These are phyloP conservation scores for Nissolia schottii DNA, from an alignment of 306 rosid species.

Conservation along the genomic window DNA sequence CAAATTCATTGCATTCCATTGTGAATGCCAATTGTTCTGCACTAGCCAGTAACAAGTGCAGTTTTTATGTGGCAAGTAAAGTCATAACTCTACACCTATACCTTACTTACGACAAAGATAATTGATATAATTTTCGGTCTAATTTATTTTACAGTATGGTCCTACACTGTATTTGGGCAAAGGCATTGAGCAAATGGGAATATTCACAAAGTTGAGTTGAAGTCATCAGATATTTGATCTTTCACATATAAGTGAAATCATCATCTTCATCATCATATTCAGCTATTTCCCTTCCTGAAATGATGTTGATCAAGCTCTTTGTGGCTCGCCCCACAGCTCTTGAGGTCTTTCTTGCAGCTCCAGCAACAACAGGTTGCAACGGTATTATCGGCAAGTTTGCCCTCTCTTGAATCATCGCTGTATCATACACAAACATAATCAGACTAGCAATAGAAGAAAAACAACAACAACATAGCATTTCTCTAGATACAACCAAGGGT, in stretches of 20 bases:
- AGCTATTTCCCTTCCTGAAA: constrained; percentile 50
- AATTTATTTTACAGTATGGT: constrained; percentile 13
- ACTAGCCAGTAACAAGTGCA: background rate
- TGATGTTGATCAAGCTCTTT: constrained; percentile 59
- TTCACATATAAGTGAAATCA: constrained; percentile 43
- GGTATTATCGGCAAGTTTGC: constrained; percentile 82
- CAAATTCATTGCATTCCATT: background rate
- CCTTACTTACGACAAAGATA: constrained; percentile 5
- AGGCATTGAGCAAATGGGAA: background rate
- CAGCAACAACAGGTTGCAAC: constrained; percentile 73
- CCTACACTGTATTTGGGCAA: background rate
- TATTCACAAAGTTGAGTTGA: constrained; percentile 20
- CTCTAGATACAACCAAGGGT: background rate
- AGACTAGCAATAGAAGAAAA: constrained; percentile 5
- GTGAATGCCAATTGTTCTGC: background rate
- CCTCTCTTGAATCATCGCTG: constrained; percentile 95
- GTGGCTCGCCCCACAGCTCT: constrained; percentile 82
- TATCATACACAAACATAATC: constrained; percentile 23
- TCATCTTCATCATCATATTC: constrained; percentile 45
- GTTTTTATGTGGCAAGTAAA: background rate
- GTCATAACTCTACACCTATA: background rate
- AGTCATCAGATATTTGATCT: constrained; percentile 33
- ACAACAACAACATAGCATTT: background rate
- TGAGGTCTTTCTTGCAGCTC: constrained; percentile 91
- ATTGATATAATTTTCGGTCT: background rate